Evolutionary conservation across 164 flowering plant species (phyloP).

Genomic region (Aristolochia fimbriata): DNA sequence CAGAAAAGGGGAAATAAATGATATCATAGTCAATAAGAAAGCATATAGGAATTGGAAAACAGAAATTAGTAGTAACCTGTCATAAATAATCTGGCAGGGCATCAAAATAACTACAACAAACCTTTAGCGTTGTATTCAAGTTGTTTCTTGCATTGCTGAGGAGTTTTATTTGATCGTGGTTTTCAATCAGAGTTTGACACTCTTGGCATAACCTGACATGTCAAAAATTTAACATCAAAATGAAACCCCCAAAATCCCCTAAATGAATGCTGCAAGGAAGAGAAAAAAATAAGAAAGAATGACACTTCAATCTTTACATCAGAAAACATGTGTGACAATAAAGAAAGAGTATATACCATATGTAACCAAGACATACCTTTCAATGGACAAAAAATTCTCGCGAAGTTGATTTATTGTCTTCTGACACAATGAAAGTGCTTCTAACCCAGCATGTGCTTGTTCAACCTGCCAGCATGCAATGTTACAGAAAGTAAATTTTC

Average conservation of each 20-base stretch:
- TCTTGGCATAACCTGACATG: constrained; percentile 80
- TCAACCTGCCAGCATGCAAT: constrained; percentile 53
- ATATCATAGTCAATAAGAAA: no score
- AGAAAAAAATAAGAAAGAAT: background rate
- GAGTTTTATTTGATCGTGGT: constrained; percentile 96
- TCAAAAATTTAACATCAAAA: constrained; percentile 2
- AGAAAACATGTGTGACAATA: background rate
- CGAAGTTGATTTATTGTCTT: constrained; percentile 63
- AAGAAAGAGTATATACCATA: background rate
- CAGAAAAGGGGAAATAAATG: no score
- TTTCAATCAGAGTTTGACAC: constrained; percentile 94
- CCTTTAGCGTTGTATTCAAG: constrained; percentile 88
- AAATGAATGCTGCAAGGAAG: background rate
- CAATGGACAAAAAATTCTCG: constrained; percentile 80
- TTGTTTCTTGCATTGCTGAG: constrained; percentile 97
- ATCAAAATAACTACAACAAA: constrained; percentile 11
- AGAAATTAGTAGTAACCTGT: no score
- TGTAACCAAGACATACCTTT: constrained; percentile 44
- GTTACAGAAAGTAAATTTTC: no score
- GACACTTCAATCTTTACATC: background rate
- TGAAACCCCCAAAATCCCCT: background rate
- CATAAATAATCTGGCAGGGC: no score
- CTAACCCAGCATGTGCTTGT: constrained; percentile 75
- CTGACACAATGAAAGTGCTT: constrained; percentile 71
- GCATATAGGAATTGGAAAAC: no score